These are phyloP conservation scores for Vachellia collinsii DNA, from an alignment of 306 rosid genomes.

Conservation along the genomic window DNA sequence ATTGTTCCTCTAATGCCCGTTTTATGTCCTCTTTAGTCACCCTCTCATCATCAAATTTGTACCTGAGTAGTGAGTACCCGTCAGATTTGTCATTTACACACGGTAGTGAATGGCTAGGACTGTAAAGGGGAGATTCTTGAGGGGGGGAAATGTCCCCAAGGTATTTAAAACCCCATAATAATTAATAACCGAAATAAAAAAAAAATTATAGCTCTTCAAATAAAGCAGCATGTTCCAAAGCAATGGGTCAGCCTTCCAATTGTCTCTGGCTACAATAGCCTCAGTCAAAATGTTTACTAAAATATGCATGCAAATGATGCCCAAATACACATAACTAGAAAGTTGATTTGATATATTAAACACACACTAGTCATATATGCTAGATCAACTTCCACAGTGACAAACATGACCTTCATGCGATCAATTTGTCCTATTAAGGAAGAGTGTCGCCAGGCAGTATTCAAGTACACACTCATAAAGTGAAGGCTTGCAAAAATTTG, in stretches of 20 bases:
- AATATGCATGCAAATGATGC: constrained; percentile 2
- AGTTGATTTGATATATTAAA: not conserved
- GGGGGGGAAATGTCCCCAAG: not conserved
- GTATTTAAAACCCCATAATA: constrained; percentile 4
- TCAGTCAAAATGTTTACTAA: not conserved
- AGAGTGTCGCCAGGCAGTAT: not conserved
- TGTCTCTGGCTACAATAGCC: constrained; percentile 12
- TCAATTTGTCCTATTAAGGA: not conserved
- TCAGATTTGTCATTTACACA: constrained; percentile 29
- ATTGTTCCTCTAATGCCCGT: constrained; percentile 97
- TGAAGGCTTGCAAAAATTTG: not conserved
- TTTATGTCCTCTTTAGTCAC: constrained; percentile 95
- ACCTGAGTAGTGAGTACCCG: constrained; percentile 66
- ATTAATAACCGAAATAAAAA: constrained; percentile 1
- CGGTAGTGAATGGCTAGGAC: constrained; percentile 18
- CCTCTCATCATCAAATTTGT: constrained; percentile 94
- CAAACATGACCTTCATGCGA: not conserved
- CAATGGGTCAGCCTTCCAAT: constrained; percentile 16
- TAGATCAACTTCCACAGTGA: not conserved
- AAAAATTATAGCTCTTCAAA: constrained; percentile 7
- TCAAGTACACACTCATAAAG: not conserved
- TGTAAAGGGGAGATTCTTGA: constrained; percentile 17
- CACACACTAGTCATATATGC: not conserved
- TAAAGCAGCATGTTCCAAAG: constrained; percentile 3
- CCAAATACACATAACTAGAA: constrained; percentile 1